Conservation (phyloP, 2,329 filamentous ascomycete genomes). For the Aureobasidium pullulans region DNA sequence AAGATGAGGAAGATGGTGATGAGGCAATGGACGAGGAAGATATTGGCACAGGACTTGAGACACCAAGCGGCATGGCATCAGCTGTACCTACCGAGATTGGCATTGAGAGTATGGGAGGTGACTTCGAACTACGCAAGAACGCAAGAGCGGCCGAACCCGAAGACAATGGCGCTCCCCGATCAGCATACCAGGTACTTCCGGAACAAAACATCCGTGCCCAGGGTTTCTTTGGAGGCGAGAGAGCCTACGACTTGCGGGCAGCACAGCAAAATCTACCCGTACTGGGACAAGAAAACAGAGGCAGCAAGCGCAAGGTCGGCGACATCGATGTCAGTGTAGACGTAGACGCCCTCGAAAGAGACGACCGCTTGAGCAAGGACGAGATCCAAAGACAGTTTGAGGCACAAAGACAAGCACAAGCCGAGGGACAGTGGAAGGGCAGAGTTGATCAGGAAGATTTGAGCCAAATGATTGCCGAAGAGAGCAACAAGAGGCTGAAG, state of each 20-base stretch:
- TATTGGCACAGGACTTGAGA: constrained; percentile 59
- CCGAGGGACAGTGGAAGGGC: constrained; percentile 54
- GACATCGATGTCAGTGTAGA: constrained; percentile 92
- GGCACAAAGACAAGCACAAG: constrained; percentile 54
- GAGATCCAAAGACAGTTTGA: constrained; percentile 77
- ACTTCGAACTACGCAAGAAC: constrained; percentile 86
- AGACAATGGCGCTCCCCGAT: constrained; percentile 54
- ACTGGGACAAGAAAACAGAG: constrained; percentile 68
- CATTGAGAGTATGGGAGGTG: constrained; percentile 70
- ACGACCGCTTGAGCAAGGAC: constrained; percentile 77
- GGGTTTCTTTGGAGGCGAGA: constrained; percentile 94
- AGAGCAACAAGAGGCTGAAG: constrained; percentile 84
- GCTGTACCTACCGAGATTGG: constrained; percentile 74
- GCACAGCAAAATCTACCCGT: constrained; percentile 53
- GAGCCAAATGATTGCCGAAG: constrained; percentile 90
- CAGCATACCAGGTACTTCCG: constrained; percentile 82
- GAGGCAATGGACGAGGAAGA: constrained; percentile 69
- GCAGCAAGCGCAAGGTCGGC: constrained; percentile 84
- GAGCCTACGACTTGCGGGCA: constrained; percentile 73
- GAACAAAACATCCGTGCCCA: constrained; percentile 79
- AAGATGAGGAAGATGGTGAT: constrained; percentile 64
- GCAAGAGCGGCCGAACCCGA: constrained; percentile 82
- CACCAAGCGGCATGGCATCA: constrained; percentile 70
- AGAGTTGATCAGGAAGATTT: constrained; percentile 84
- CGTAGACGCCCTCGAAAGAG: constrained; percentile 66